These are phyloP conservation scores for Podaxis carcinomalis DNA, from an alignment of 768 basidiomycete species.

Conservation along the genomic window DNA sequence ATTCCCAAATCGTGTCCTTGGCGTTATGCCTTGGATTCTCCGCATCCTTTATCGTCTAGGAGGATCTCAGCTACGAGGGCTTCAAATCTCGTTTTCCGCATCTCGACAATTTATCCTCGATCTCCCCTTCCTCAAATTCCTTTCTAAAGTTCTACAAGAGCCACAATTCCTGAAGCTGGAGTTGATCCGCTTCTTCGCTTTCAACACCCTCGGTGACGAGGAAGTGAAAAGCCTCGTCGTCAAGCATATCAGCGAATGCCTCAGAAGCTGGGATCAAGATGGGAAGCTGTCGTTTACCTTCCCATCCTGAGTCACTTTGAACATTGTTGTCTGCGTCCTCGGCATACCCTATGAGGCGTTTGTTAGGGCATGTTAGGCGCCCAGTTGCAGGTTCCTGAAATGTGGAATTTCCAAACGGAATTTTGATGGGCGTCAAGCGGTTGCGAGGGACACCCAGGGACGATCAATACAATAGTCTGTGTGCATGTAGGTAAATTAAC, in stretches of 20 bases:
- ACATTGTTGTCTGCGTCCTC: background rate
- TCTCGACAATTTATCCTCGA: slow-evolving; percentile 29
- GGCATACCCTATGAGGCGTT: background rate
- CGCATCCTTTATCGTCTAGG: slow-evolving; percentile 17
- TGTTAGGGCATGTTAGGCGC: background rate
- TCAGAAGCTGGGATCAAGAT: background rate
- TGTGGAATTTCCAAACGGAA: background rate
- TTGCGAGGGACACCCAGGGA: slow-evolving; percentile 10
- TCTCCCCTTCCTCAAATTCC: slow-evolving; percentile 20
- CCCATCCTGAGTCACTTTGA: background rate
- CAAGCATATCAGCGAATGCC: slow-evolving; percentile 2
- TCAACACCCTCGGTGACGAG: slow-evolving; percentile 17
- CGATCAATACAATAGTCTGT: background rate
- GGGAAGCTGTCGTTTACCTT: background rate
- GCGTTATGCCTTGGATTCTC: slow-evolving; percentile 26
- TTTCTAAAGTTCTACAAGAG: slow-evolving; percentile 17
- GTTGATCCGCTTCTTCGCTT: slow-evolving; percentile 24
- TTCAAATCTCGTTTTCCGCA: slow-evolving; percentile 24
- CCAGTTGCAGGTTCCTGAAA: background rate
- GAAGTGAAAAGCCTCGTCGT: slow-evolving; percentile 16
- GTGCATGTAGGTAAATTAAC: background rate
- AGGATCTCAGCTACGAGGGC: slow-evolving; percentile 15
- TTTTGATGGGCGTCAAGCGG: slow-evolving; percentile 2
- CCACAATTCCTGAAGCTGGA: slow-evolving; percentile 19
- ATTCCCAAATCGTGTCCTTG: slow-evolving; percentile 23